A percentile compares a stretch with the other conserved stretches of the same genome.
Conservation (phyloP, 805 yeast genomes). For the Barnettozyma botsteinii region DNA sequence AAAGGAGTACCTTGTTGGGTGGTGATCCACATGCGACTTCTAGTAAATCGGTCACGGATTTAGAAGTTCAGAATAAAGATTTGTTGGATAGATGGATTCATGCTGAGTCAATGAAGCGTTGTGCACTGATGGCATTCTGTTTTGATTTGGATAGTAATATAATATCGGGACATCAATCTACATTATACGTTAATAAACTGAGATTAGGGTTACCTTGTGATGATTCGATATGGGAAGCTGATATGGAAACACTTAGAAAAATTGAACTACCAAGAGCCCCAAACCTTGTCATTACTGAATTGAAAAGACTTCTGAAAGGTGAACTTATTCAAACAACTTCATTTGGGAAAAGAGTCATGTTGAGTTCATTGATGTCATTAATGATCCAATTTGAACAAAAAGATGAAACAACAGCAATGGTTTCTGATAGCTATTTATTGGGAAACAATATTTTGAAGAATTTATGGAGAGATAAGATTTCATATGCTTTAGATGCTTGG, state of each 20-base stretch:
- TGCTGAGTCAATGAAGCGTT: slow-evolving; percentile 66
- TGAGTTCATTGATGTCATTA: slow-evolving; percentile 57
- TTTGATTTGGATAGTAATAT: slow-evolving; percentile 69
- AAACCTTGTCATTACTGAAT: slow-evolving; percentile 22
- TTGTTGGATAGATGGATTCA: slow-evolving; percentile 53
- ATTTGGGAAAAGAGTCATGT: slow-evolving; percentile 55
- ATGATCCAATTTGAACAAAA: slow-evolving; percentile 63
- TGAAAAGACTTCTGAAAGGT: slow-evolving; percentile 33
- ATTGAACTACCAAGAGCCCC: slow-evolving; percentile 19
- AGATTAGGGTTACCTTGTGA: slow-evolving; percentile 51
- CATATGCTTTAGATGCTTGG: slow-evolving; percentile 64
- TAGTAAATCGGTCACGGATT: slow-evolving; percentile 5
- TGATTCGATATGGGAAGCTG: slow-evolving; percentile 49
- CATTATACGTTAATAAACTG: slow-evolving; percentile 45
- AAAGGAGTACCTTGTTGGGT: slow-evolving; percentile 66
- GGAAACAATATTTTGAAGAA: slow-evolving; percentile 4
- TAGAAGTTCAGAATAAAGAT: neutral
- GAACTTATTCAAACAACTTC: slow-evolving; percentile 20
- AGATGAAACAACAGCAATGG: slow-evolving; percentile 28
- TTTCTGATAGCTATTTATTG: slow-evolving; percentile 1
- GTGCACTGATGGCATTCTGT: slow-evolving; percentile 72
- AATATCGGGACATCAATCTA: slow-evolving; percentile 55
- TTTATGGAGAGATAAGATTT: slow-evolving; percentile 58
- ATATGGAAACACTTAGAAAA: slow-evolving; percentile 50
- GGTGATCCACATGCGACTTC: slow-evolving; percentile 42